These are phyloP conservation scores for Erythrophleum fordii DNA, from an alignment of 306 rosid genomes.

Conservation along the genomic window DNA sequence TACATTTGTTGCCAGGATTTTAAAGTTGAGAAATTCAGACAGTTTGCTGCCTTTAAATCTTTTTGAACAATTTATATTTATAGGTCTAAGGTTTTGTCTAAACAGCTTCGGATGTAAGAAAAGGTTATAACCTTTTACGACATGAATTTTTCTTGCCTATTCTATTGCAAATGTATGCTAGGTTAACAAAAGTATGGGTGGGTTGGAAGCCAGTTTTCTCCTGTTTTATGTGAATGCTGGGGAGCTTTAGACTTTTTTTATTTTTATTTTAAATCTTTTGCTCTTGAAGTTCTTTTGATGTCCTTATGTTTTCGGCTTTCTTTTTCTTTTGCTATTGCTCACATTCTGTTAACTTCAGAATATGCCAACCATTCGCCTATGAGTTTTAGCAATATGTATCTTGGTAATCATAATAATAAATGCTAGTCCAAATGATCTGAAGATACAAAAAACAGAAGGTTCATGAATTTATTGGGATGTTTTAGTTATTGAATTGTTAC, in stretches of 20 bases:
- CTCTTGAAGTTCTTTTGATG: constrained; percentile 3
- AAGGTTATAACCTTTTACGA: not conserved
- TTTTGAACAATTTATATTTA: not conserved
- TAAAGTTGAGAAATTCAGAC: not conserved
- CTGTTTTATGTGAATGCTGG: constrained; percentile 4
- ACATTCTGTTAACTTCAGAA: not conserved
- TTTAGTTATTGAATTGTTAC: constrained; percentile 21
- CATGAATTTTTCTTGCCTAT: not conserved
- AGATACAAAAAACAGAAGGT: constrained; percentile 11
- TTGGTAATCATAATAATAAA: not conserved
- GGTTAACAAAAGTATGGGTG: constrained; percentile 3
- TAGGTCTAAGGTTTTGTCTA: not conserved
- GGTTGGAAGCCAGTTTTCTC: not conserved
- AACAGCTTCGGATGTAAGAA: constrained; percentile 14
- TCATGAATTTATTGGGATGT: not conserved
- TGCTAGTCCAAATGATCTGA: not conserved
- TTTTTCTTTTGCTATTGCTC: not conserved
- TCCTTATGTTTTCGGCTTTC: not conserved
- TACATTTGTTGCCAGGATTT: constrained; percentile 20
- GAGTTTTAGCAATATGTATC: not conserved
- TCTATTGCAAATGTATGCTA: not conserved
- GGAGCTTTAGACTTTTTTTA: not conserved
- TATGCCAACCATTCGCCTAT: not conserved
- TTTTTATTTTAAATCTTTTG: constrained; percentile 12
- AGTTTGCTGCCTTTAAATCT: not conserved